Evolutionary conservation across 352 stramenopile genomes (phyloP).

Genomic region (Pythium phragmiticola): DNA sequence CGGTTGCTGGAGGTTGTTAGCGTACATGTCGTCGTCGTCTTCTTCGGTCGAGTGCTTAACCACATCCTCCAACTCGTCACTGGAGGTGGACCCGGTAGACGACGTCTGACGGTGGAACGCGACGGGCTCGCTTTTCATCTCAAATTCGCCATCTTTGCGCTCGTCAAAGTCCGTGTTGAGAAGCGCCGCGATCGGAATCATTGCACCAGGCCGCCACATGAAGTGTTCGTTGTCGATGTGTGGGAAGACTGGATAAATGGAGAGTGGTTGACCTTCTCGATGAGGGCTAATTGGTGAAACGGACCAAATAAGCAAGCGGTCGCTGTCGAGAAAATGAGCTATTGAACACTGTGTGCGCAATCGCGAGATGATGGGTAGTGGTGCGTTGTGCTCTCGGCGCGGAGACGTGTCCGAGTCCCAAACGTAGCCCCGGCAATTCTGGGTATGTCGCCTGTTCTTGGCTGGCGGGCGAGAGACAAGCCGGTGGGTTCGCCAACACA

Average conservation of each 20-base stretch:
- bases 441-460: too few relatives aligned
- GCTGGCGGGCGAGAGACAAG: not conserved
- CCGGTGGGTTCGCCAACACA: too few relatives aligned
- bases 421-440: too few relatives aligned
- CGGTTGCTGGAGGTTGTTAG: conserved; percentile 11
- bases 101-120: conserved; percentile 16
- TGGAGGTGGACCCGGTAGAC: conserved; percentile 14
- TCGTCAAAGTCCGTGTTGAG: conserved; percentile 23
- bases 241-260: not conserved
- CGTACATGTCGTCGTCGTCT: conserved; percentile 6
- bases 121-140: conserved; percentile 22
- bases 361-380: too few relatives aligned
- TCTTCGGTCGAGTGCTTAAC: too few relatives aligned
- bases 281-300: not conserved
- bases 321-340: not conserved
- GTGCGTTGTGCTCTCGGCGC: too few relatives aligned
- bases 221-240: not conserved
- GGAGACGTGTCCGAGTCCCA: too few relatives aligned
- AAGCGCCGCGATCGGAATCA: conserved; percentile 27
- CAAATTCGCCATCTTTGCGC: conserved; percentile 6
- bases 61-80: conserved; percentile 18
- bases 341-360: too few relatives aligned
- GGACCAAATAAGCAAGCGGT: conserved; percentile 1
- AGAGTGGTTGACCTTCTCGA: not conserved
- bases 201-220: not conserved